A percentile compares a stretch with the other conserved stretches of the same genome.
phyloP scores from a whole-genome alignment of 176 grass and related monocot genomes.

The Poa annua region DNA sequence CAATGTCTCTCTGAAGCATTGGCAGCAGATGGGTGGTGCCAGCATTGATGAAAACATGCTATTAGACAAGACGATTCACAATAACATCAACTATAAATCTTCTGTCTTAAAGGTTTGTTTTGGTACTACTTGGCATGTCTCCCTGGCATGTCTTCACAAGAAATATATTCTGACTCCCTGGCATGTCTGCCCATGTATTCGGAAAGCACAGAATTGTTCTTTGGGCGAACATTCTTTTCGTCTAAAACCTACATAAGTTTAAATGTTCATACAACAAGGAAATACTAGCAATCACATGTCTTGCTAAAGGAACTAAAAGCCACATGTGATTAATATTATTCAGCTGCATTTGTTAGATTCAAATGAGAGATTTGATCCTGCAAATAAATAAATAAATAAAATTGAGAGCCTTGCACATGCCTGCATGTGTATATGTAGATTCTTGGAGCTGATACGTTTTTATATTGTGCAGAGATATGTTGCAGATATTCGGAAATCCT shows the following conservation, averaged over 20 bases:
- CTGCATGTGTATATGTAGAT: background rate
- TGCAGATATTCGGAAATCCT: slow-evolving; percentile 89
- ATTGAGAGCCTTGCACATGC: background rate
- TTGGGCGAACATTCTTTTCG: background rate
- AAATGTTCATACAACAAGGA: background rate
- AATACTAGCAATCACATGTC: background rate
- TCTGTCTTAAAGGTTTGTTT: slow-evolving; percentile 79
- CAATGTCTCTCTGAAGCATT: slow-evolving; percentile 91
- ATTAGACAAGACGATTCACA: slow-evolving; percentile 91
- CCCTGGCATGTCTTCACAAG: too few species aligned
- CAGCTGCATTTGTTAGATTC: slow-evolving; percentile 19
- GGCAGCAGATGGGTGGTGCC: slow-evolving; percentile 88
- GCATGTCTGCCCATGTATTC: background rate
- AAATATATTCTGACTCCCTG: background rate
- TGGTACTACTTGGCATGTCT: slow-evolving; percentile 21
- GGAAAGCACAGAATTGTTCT: background rate
- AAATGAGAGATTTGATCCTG: background rate
- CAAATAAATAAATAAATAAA: background rate
- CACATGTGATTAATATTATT: slow-evolving; percentile 2
- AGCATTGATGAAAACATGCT: slow-evolving; percentile 85
- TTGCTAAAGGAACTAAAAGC: background rate
- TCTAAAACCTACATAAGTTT: background rate
- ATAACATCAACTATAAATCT: slow-evolving; percentile 73
- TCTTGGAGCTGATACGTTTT: background rate
- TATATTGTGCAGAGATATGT: slow-evolving; percentile 81